A percentile compares a stretch with the other conserved stretches of the same genome.
These are phyloP conservation scores for Tephrocybe rancida DNA, from an alignment of 768 basidiomycete genomes.

Conservation along the genomic window DNA sequence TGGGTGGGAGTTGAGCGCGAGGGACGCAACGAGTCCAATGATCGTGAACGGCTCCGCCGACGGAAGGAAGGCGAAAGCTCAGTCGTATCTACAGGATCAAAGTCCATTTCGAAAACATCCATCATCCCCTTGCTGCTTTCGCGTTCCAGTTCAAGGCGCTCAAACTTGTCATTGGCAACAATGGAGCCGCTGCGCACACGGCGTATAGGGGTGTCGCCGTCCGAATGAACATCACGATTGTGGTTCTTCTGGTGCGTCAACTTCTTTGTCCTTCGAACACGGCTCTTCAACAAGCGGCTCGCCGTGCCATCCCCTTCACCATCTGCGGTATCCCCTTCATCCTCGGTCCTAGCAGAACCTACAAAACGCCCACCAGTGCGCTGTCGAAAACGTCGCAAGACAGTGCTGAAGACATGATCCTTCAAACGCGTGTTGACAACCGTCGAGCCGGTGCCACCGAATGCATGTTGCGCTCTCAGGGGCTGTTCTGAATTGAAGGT, in stretches of 20 bases:
- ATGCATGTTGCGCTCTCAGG: constrained; percentile 43
- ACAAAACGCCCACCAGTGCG: constrained; percentile 44
- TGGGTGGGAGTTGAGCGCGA: constrained; percentile 27
- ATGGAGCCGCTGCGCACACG: constrained; percentile 67
- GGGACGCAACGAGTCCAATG: constrained; percentile 34
- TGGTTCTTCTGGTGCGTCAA: constrained; percentile 43
- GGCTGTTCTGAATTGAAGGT: constrained; percentile 43
- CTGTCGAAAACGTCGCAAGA: constrained; percentile 74
- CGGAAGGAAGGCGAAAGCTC: constrained; percentile 38
- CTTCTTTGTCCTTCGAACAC: constrained; percentile 36
- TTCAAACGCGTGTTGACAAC: constrained; percentile 92
- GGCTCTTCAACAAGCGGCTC: constrained; percentile 26
- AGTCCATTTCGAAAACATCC: constrained; percentile 47
- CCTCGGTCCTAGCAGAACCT: constrained; percentile 47
- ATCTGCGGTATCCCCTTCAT: constrained; percentile 55
- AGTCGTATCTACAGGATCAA: constrained; percentile 24
- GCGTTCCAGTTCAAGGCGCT: constrained; percentile 35
- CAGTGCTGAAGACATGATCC: constrained; percentile 92
- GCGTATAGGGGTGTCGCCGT: constrained; percentile 43
- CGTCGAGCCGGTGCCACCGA: constrained; percentile 91
- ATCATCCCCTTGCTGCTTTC: constrained; percentile 28
- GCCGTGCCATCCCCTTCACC: constrained; percentile 34
- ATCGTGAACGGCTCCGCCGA: constrained; percentile 46
- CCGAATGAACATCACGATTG: constrained; percentile 41
- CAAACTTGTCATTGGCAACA: constrained; percentile 34